Conservation (phyloP, 2,329 filamentous ascomycete species). For the Trichoderma sp. region DNA sequence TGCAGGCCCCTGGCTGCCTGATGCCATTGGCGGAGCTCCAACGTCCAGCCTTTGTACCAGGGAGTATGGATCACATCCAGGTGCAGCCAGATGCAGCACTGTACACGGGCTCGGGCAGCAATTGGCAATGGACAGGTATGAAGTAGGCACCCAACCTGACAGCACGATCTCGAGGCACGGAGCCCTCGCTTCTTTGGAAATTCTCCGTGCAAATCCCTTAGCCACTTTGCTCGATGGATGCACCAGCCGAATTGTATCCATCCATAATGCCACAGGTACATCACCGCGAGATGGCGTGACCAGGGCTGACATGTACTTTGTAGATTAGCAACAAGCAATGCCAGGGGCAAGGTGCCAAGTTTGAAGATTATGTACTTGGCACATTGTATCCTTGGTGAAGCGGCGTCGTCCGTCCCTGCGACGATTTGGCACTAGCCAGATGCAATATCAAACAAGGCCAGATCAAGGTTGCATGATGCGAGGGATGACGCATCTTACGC, state of each 20-base stretch:
- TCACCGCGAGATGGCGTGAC: slow-evolving; percentile 13
- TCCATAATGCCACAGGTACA: not conserved
- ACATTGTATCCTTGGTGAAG: not conserved
- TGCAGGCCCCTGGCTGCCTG: not conserved
- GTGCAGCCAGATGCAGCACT: too few relatives aligned
- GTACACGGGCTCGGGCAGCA: too few relatives aligned
- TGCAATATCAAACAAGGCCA: slow-evolving; percentile 6
- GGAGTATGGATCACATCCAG: not conserved
- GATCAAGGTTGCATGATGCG: not conserved
- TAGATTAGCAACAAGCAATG: not conserved
- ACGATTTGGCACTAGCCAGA: not conserved
- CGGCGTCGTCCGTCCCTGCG: not conserved
- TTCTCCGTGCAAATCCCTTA: not conserved
- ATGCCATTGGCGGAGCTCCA: not conserved
- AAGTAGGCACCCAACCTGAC: not conserved
- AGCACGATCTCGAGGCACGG: not conserved
- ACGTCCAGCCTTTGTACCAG: not conserved
- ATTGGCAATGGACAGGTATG: not conserved
- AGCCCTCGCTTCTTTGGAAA: not conserved
- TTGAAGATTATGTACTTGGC: not conserved
- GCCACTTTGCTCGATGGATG: not conserved
- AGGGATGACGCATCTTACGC: not conserved
- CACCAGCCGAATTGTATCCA: slow-evolving; percentile 2
- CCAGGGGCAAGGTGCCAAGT: not conserved
- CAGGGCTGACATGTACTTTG: not conserved